These are phyloP conservation scores for Nakazawaea molendinolei DNA, from an alignment of 805 yeast genomes.

Conservation along the genomic window DNA sequence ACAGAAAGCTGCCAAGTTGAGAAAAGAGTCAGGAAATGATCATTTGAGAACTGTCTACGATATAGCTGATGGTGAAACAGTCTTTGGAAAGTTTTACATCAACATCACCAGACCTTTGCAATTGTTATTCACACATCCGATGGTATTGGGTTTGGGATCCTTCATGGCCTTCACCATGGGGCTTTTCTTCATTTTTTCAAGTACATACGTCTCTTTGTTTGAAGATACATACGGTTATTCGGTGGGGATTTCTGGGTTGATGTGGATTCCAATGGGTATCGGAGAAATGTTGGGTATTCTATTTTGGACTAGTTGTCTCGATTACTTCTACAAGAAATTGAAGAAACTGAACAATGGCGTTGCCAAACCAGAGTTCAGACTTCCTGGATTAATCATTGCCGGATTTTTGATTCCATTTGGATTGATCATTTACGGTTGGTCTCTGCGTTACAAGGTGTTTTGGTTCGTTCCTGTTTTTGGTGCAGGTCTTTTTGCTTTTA, in stretches of 20 bases:
- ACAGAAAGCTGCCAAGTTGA: conserved; percentile 37
- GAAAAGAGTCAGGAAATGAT: conserved; percentile 48
- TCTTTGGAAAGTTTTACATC: conserved; percentile 28
- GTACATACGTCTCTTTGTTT: not conserved
- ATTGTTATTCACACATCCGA: conserved; percentile 50
- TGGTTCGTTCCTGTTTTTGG: conserved; percentile 62
- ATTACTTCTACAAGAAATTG: conserved; percentile 29
- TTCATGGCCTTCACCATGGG: conserved; percentile 20
- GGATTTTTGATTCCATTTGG: conserved; percentile 49
- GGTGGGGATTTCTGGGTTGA: conserved; percentile 44
- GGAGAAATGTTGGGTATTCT: conserved; percentile 45
- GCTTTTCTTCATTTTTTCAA: not conserved
- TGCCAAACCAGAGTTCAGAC: conserved; percentile 51
- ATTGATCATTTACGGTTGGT: conserved; percentile 66
- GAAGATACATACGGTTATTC: conserved; percentile 33
- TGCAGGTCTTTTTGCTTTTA: conserved; percentile 47
- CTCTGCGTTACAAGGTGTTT: conserved; percentile 44
- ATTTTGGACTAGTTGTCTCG: conserved; percentile 40
- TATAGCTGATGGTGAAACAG: conserved; percentile 41
- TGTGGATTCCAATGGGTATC: conserved; percentile 49
- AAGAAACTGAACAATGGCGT: conserved; percentile 40
- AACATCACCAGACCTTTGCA: conserved; percentile 49
- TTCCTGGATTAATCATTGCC: conserved; percentile 44
- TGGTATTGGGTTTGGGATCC: conserved; percentile 55
- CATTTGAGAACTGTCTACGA: conserved; percentile 56